Conservation (phyloP, 2,329 filamentous ascomycete genomes). For the Trichophyton simii region DNA sequence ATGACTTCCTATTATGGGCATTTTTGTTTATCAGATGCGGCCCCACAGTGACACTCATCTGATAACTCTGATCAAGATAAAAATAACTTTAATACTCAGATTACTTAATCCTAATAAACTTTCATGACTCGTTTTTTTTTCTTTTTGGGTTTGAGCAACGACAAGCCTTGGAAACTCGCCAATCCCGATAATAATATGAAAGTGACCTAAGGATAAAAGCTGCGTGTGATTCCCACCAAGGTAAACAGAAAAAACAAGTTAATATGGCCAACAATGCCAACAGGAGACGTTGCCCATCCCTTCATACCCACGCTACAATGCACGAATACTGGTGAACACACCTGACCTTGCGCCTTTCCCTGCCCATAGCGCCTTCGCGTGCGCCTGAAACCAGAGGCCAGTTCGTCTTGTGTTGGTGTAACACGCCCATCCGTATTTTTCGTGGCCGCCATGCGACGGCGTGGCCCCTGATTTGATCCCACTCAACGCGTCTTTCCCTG, state of each 20-base stretch:
- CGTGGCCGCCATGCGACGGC: not conserved
- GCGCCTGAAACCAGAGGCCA: not conserved
- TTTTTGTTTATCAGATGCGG: not conserved
- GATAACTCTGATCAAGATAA: not conserved
- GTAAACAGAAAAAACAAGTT: not conserved
- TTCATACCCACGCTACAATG: not conserved
- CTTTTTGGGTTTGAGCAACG: too few species aligned
- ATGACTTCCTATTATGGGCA: not conserved
- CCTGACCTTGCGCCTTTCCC: not conserved
- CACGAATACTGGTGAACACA: not conserved
- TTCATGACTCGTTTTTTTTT: not conserved
- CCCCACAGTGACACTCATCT: not conserved
- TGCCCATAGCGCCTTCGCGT: too few species aligned
- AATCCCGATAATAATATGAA: too few species aligned
- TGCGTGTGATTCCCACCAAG: too few species aligned
- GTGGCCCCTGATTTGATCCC: not conserved
- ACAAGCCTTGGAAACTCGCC: too few species aligned
- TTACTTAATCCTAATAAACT: not conserved
- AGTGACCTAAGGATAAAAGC: too few species aligned
- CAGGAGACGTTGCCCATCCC: not conserved
- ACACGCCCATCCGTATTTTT: not conserved
- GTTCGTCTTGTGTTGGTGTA: not conserved
- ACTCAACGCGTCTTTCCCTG: not conserved
- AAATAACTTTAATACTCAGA: not conserved
- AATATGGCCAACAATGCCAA: not conserved